Percentiles rank a stretch among this genome's conserved stretches.
These are phyloP conservation scores for Suillus tomentosus DNA, from an alignment of 768 basidiomycete genomes.

Conservation along the genomic window DNA sequence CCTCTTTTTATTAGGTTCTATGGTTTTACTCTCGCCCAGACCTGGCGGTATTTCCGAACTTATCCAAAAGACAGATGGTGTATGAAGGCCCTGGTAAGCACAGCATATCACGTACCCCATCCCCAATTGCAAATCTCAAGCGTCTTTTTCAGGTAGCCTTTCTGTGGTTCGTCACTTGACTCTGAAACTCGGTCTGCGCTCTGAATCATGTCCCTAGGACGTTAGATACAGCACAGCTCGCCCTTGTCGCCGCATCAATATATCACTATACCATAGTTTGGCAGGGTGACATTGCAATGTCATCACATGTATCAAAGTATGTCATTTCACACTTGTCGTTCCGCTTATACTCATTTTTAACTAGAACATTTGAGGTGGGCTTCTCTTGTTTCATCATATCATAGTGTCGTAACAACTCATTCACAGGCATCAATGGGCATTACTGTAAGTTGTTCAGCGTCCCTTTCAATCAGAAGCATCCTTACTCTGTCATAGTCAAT, in stretches of 20 bases:
- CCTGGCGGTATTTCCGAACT: conserved; percentile 35
- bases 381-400: background rate
- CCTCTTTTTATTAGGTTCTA: conserved; percentile 28
- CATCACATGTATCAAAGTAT: conserved; percentile 30
- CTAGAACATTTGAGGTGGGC: conserved; percentile 10
- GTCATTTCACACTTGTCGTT: conserved; percentile 4
- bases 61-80: conserved; percentile 31
- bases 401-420: background rate
- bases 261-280: conserved; percentile 36
- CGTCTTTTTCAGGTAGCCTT: conserved; percentile 27
- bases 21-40: conserved; percentile 37
- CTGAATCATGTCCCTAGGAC: conserved; percentile 12
- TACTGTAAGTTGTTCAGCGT: conserved; percentile 23
- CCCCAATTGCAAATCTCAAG: background rate
- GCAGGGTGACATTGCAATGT: conserved; percentile 27
- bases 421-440: conserved; percentile 38
- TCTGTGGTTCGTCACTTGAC: conserved; percentile 22
- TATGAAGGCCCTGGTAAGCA: conserved; percentile 36
- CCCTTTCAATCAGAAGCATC: background rate
- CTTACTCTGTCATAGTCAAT: conserved; percentile 25
- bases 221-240: conserved; percentile 31
- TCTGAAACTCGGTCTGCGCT: background rate
- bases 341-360: background rate
- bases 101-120: too few relatives aligned
- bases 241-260: conserved; percentile 33